Conservation (phyloP, 306 rosid species). For the Quercus ilex region DNA sequence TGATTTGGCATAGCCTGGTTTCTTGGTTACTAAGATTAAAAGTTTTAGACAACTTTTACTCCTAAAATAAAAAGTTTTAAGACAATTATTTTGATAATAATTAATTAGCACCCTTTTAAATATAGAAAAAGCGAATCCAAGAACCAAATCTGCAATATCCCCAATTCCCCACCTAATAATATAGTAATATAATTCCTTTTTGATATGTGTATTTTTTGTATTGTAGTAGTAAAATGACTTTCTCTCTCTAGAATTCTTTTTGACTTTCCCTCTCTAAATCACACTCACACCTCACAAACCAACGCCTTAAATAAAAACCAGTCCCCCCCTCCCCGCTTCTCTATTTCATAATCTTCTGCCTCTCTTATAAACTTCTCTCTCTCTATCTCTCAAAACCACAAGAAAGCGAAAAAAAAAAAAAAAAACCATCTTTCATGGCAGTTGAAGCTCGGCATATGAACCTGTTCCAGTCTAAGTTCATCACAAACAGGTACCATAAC, state of each 20-base stretch:
- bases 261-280: slow-evolving; percentile 42
- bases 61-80: too few species aligned
- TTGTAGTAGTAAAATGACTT: background rate
- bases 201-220: background rate
- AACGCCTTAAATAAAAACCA: slow-evolving; percentile 30
- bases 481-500: slow-evolving; percentile 38
- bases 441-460: slow-evolving; percentile 69
- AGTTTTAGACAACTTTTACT: too few species aligned
- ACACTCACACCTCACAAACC: slow-evolving; percentile 25
- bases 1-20: too few species aligned
- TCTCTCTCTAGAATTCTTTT: slow-evolving; percentile 36
- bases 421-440: slow-evolving; percentile 55
- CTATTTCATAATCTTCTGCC: slow-evolving; percentile 54
- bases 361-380: background rate
- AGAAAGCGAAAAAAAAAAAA: background rate
- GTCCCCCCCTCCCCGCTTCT: slow-evolving; percentile 31
- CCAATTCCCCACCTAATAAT: background rate
- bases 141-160: background rate
- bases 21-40: too few species aligned
- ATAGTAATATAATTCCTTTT: background rate
- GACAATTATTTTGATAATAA: too few species aligned
- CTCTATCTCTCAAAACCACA: slow-evolving; percentile 8
- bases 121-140: too few species aligned
- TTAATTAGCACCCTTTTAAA: too few species aligned
- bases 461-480: slow-evolving; percentile 54